These are phyloP conservation scores for Erodium moschatum DNA, from an alignment of 441 rosid genomes.

Conservation along the genomic window DNA sequence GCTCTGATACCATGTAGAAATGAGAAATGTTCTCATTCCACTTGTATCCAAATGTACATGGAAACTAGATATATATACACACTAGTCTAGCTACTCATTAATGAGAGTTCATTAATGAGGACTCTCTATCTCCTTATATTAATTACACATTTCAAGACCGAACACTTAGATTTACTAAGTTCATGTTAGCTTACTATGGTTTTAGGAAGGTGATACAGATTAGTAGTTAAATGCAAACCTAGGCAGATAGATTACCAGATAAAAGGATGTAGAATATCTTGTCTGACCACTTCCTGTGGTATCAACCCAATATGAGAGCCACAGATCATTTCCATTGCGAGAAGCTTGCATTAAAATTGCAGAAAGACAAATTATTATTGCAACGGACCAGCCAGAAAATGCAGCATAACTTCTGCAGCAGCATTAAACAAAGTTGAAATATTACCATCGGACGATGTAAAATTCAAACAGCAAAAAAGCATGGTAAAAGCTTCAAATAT, in stretches of 20 bases:
- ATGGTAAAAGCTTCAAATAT: neutral
- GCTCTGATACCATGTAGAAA: too few species aligned
- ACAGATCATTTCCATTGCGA: slow-evolving; percentile 85
- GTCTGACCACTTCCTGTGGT: slow-evolving; percentile 39
- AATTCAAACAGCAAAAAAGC: slow-evolving; percentile 1
- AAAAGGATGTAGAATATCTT: slow-evolving; percentile 60
- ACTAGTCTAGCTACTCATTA: too few species aligned
- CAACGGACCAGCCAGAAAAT: slow-evolving; percentile 69
- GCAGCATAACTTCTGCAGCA: slow-evolving; percentile 66
- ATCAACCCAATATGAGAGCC: slow-evolving; percentile 97
- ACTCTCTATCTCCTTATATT: too few species aligned
- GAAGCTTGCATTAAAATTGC: slow-evolving; percentile 96
- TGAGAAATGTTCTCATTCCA: too few species aligned
- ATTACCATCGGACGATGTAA: slow-evolving; percentile 4
- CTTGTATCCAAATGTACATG: too few species aligned
- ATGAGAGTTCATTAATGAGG: too few species aligned
- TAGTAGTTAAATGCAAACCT: slow-evolving; percentile 9
- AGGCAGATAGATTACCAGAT: slow-evolving; percentile 44
- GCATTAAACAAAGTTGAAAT: slow-evolving; percentile 14
- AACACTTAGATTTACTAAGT: neutral
- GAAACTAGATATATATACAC: too few species aligned
- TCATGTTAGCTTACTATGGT: neutral
- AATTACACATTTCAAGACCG: slow-evolving; percentile 2
- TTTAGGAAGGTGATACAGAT: neutral
- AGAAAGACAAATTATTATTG: slow-evolving; percentile 55